These are phyloP conservation scores for Oidium heveae DNA, from an alignment of 2,329 filamentous ascomycete genomes.

Conservation along the genomic window DNA sequence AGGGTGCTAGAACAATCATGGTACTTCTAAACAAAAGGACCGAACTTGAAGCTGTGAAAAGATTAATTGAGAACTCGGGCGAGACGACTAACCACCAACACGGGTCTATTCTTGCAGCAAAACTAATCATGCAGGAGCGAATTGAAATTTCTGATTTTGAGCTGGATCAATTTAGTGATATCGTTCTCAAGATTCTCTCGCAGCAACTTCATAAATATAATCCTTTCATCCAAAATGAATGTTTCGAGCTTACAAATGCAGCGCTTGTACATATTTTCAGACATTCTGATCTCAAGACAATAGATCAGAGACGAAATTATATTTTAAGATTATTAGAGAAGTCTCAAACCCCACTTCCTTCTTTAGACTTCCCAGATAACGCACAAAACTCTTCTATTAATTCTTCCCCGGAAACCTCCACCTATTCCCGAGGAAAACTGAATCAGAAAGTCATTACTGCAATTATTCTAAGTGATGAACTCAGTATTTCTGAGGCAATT, in stretches of 20 bases:
- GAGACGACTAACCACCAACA: neutral
- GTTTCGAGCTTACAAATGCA: neutral
- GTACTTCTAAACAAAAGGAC: neutral
- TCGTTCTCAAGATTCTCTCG: neutral
- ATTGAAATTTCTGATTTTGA: neutral
- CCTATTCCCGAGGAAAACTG: neutral
- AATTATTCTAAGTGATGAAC: neutral
- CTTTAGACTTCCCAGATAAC: neutral
- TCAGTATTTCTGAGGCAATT: neutral
- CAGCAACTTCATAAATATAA: neutral
- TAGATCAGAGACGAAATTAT: neutral
- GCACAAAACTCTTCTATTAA: neutral
- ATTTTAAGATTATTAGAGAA: neutral
- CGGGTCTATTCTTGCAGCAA: neutral
- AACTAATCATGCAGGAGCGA: neutral
- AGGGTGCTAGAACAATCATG: conserved; percentile 28
- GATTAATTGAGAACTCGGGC: neutral
- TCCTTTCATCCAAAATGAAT: neutral
- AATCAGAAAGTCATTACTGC: neutral
- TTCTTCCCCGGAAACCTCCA: neutral
- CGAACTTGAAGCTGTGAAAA: neutral
- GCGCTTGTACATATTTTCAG: neutral
- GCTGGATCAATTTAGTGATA: neutral
- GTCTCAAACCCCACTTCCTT: neutral
- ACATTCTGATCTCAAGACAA: neutral